Conservation (phyloP, 805 yeast genomes). For the Candida oleophila region DNA sequence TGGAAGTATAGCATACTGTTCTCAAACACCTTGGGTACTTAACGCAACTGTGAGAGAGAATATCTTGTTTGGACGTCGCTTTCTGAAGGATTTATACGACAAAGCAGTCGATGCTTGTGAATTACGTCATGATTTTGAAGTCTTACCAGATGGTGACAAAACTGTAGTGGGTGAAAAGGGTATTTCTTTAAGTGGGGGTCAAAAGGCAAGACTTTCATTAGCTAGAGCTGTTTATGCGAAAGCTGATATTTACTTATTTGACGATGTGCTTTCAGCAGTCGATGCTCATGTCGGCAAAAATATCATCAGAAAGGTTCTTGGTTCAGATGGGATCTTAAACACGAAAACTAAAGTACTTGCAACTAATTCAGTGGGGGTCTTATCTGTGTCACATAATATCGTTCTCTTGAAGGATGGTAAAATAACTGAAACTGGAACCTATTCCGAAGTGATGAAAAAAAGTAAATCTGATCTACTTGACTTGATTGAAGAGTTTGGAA, state of each 20-base stretch:
- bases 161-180: conserved; percentile 45
- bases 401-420: conserved; percentile 26
- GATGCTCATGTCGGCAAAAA: conserved; percentile 43
- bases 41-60: conserved; percentile 39
- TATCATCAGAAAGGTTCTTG: conserved; percentile 29
- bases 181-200: conserved; percentile 42
- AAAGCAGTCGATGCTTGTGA: conserved; percentile 37
- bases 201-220: conserved; percentile 39
- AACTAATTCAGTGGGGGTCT: conserved; percentile 36
- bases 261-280: conserved; percentile 42
- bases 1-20: conserved; percentile 38
- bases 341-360: conserved; percentile 37
- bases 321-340: conserved; percentile 29
- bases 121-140: conserved; percentile 30
- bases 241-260: conserved; percentile 38
- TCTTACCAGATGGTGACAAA: conserved; percentile 39
- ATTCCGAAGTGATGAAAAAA: conserved; percentile 43
- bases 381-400: conserved; percentile 33
- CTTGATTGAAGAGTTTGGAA: conserved; percentile 30
- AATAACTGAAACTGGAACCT: conserved; percentile 47
- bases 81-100: conserved; percentile 28
- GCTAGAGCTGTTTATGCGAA: conserved; percentile 43
- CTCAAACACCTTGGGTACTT: conserved; percentile 42
- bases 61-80: conserved; percentile 34
- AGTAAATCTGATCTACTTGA: conserved; percentile 31